phyloP scores from a whole-genome alignment of 2,329 filamentous ascomycete species.

The Amauroascus verrucosus region DNA sequence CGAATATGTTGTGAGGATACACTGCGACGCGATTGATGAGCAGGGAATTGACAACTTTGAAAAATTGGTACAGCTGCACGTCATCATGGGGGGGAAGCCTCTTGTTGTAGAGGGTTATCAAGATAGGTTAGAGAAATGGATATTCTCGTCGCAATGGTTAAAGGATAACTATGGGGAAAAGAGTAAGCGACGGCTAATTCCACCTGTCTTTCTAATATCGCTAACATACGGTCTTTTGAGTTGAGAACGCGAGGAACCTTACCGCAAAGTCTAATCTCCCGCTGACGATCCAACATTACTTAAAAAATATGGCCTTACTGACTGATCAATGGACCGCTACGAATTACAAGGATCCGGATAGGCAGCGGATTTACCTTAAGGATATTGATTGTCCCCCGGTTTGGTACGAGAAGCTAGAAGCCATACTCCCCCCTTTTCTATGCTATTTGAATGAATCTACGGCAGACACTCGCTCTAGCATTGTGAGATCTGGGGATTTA shows the following conservation, averaged over 20 bases:
- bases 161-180: conserved; percentile 68
- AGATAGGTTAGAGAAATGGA: conserved; percentile 58
- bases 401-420: conserved; percentile 71
- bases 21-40: conserved; percentile 63
- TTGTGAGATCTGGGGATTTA: conserved; percentile 63
- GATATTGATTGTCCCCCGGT: conserved; percentile 89
- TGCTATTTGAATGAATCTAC: conserved; percentile 85
- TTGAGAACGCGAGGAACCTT: conserved; percentile 77
- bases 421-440: conserved; percentile 66
- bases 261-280: conserved; percentile 61
- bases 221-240: conserved; percentile 35
- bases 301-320: conserved; percentile 74
- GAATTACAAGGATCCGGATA: conserved; percentile 66
- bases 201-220: neutral
- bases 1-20: conserved; percentile 72
- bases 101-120: conserved; percentile 88
- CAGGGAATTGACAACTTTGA: conserved; percentile 74
- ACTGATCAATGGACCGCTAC: conserved; percentile 68
- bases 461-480: conserved; percentile 46
- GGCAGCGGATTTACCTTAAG: conserved; percentile 87
- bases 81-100: conserved; percentile 75
- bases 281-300: conserved; percentile 81
- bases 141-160: conserved; percentile 76
- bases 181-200: conserved; percentile 37
- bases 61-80: conserved; percentile 70